phyloP scores from a whole-genome alignment of 306 rosid species.

The Fragaria nilgerrensis region DNA sequence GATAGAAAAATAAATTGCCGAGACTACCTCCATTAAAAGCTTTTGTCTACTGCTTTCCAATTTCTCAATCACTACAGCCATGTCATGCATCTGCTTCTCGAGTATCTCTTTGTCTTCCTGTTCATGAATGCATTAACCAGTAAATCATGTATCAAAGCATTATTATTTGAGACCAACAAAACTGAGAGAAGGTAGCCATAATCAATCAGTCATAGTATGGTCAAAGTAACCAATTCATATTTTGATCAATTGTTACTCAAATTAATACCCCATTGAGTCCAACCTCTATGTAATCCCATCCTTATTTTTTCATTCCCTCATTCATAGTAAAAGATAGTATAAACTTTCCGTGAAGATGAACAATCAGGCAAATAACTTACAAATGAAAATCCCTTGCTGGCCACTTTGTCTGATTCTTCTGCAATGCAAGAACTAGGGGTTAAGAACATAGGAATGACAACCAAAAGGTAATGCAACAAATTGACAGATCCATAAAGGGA shows the following conservation, averaged over 20 bases:
- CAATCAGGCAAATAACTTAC: conserved; percentile 42
- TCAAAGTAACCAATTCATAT: neutral
- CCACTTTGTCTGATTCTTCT: conserved; percentile 53
- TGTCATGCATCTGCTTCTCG: conserved; percentile 86
- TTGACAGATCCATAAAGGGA: conserved; percentile 13
- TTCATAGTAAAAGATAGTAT: neutral
- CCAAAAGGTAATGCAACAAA: conserved; percentile 21
- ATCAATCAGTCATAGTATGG: neutral
- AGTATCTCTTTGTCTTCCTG: conserved; percentile 87
- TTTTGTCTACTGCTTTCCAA: conserved; percentile 94
- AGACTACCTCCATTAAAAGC: conserved; percentile 72
- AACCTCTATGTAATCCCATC: neutral
- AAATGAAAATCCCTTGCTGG: conserved; percentile 50
- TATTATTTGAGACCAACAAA: conserved; percentile 7
- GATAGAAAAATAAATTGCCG: conserved; percentile 4
- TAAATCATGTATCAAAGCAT: neutral
- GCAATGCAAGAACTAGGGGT: conserved; percentile 37
- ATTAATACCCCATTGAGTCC: neutral
- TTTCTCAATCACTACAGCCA: conserved; percentile 89
- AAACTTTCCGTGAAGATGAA: neutral
- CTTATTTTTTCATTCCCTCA: neutral
- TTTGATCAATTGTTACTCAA: neutral
- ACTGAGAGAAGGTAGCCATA: neutral
- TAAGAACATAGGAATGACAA: conserved; percentile 21
- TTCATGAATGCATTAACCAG: conserved; percentile 5